These are phyloP conservation scores for Solanum dulcamara DNA, from an alignment of 257 asterid species.

Conservation along the genomic window DNA sequence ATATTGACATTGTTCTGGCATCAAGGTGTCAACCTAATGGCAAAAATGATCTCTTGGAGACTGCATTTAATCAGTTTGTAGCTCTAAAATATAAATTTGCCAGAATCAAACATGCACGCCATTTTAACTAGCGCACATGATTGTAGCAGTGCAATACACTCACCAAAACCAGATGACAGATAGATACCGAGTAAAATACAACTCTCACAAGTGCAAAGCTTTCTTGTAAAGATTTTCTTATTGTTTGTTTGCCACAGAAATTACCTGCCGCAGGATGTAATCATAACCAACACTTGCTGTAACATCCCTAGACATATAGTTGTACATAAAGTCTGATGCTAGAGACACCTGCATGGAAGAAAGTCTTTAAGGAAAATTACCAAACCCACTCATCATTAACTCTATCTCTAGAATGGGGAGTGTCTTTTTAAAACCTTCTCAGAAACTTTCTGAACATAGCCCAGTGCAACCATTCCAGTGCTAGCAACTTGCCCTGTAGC, in stretches of 20 bases:
- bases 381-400: background rate
- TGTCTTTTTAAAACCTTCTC: constrained; percentile 30
- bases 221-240: background rate
- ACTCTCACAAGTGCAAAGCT: background rate
- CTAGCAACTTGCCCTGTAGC: constrained; percentile 77
- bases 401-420: background rate
- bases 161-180: background rate
- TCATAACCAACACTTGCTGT: constrained; percentile 74
- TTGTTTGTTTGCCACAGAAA: background rate
- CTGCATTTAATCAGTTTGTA: background rate
- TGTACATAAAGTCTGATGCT: constrained; percentile 72
- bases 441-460: constrained; percentile 70
- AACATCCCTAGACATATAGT: constrained; percentile 56
- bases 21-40: background rate
- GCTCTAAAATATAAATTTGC: background rate
- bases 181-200: background rate
- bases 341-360: constrained; percentile 50
- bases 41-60: background rate
- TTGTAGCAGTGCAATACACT: background rate
- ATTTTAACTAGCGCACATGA: background rate
- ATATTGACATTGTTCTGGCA: background rate
- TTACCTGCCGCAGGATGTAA: constrained; percentile 68
- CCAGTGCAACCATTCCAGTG: constrained; percentile 68
- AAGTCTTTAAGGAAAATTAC: background rate
- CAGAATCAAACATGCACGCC: background rate